Evolutionary conservation across 805 yeast genomes (phyloP), one percentile per base, ranked within the genome.

Genomic region (Monosporozyma unispora): DNA sequence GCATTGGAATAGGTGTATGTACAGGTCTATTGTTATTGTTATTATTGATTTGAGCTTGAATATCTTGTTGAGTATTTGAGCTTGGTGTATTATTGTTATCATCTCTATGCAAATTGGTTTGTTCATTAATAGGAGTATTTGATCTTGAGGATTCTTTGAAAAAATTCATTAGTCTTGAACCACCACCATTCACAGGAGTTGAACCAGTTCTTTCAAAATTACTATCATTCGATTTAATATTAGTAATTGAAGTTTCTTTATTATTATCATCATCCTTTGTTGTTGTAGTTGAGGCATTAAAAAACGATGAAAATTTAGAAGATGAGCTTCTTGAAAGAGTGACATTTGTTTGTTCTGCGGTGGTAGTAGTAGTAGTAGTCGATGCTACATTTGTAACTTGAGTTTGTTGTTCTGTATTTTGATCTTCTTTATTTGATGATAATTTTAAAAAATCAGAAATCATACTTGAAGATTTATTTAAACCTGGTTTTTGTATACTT

Each of bases 231-330:
- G 14, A 9, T 29, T 9, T 16, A 9, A 21, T 33, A 10, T 45
- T 39, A 28, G 22, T 47, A 28, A 18, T 22, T 4, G 39, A 8
- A 22, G 45, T 19, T n/a, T 37, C 22, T 21, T 18, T 39, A 39
- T 29, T 21, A 6, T 45, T 28, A 22, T 37, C 28, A 51, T 50
- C 31, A 29, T 23, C n/a, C 44, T 51, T 22, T 46, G 52, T 16
- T 22, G 28, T 21, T 57, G 44, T 28, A 3, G 35, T 14, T 7
- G 59, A 53, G 8, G 58, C 47, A n/a, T 56, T 54, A 52, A 68
- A 68, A 48, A 68, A 68, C 8, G 70, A 66, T 2, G 70, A 63
- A 50, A 68, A 68, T 50, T 70, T 62, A 18, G 71, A 68, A 14
- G 64, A 59, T 2, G 58, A 48, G 35, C 59, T 53, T 50, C 54